Conservation (phyloP, 805 yeast genomes). For the Hanseniaspora lindneri region DNA sequence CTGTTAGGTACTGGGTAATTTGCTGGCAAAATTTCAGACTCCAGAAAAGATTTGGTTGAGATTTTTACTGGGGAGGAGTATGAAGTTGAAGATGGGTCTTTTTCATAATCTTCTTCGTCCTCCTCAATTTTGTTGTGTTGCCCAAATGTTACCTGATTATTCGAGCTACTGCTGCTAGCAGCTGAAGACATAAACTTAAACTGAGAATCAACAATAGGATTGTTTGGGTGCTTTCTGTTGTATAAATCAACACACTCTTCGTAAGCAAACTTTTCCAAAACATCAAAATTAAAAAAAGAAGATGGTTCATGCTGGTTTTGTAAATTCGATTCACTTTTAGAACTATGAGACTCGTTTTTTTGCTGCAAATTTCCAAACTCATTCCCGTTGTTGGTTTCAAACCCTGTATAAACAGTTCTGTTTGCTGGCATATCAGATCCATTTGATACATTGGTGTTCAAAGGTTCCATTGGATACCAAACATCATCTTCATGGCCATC, state of each 20-base stretch:
- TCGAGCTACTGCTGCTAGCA: conserved; percentile 1
- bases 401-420: background rate
- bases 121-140: conserved; percentile 31
- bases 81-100: conserved; percentile 11
- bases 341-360: too few relatives aligned
- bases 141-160: conserved; percentile 31
- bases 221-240: conserved; percentile 13
- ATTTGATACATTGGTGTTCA: conserved; percentile 1
- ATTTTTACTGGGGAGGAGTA: background rate
- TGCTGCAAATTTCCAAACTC: too few relatives aligned
- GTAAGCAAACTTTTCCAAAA: conserved; percentile 8
- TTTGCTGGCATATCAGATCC: background rate
- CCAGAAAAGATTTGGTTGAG: conserved; percentile 5
- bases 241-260: conserved; percentile 13
- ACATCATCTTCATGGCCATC: conserved; percentile 1
- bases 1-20: conserved; percentile 47
- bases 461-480: conserved; percentile 10
- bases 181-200: background rate
- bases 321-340: background rate
- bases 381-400: background rate
- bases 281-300: conserved; percentile 1
- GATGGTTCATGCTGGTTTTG: background rate
- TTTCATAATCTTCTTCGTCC: conserved; percentile 14
- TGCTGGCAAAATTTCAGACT: conserved; percentile 15
- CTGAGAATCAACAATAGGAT: background rate